Evolutionary conservation across 2,329 filamentous ascomycete species (phyloP).

Genomic region (Colletotrichum lini): DNA sequence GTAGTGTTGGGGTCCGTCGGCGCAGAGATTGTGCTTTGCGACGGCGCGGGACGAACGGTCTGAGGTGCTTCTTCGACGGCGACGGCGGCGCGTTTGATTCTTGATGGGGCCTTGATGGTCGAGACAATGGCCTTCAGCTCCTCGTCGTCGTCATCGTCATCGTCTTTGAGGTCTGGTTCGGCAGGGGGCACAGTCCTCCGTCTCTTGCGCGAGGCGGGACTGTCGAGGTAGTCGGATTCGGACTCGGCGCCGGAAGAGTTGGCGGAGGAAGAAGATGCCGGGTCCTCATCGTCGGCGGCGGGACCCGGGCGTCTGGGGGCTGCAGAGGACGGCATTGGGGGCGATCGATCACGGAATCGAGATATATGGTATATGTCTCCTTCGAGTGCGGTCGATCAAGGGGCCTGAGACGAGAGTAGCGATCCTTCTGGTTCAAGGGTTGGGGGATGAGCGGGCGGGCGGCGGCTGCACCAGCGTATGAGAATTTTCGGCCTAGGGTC

Average conservation of each 20-base stretch:
- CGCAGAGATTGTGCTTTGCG: constrained; percentile 59
- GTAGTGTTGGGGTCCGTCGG: constrained; percentile 71
- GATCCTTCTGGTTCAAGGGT: background rate
- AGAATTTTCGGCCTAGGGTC: constrained; percentile 33
- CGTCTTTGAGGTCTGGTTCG: constrained; percentile 38
- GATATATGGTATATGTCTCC: background rate
- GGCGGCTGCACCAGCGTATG: constrained; percentile 29
- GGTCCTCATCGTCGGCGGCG: constrained; percentile 31
- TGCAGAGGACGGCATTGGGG: constrained; percentile 32
- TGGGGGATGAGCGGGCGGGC: constrained; percentile 19
- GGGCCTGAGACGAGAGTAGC: constrained; percentile 10
- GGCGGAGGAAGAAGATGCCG: constrained; percentile 31
- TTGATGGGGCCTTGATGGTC: constrained; percentile 66
- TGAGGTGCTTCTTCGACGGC: constrained; percentile 42
- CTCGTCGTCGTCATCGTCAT: constrained; percentile 51
- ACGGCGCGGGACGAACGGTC: constrained; percentile 42
- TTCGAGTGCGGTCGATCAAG: constrained; percentile 1
- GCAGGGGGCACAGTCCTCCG: constrained; percentile 55
- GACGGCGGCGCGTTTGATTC: constrained; percentile 56
- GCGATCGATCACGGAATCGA: constrained; percentile 11
- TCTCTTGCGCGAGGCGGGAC: constrained; percentile 60
- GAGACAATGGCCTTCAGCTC: constrained; percentile 54
- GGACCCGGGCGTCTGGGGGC: constrained; percentile 24
- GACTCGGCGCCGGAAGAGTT: constrained; percentile 45
- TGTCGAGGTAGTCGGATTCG: constrained; percentile 67